Conservation (phyloP, 2,329 filamentous ascomycete genomes). For the Gaeumannomyces sp. region DNA sequence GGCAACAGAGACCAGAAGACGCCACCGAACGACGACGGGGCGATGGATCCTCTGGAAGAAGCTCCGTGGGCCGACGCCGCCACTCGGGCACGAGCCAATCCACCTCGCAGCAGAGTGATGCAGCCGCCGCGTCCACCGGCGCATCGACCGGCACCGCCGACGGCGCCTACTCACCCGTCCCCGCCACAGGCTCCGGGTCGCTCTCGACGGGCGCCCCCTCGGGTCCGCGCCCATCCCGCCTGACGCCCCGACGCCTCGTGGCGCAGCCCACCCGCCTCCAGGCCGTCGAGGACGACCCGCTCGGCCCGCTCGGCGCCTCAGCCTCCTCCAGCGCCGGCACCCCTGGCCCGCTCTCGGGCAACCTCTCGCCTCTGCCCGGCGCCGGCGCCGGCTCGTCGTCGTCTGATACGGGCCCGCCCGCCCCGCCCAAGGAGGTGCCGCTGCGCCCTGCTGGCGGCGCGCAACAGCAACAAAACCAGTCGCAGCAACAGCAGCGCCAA, state of each 20-base stretch:
- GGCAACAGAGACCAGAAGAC: too few species aligned
- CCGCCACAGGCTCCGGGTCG: conserved; percentile 18
- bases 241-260: conserved; percentile 56
- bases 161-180: conserved; percentile 6
- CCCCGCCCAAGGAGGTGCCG: conserved; percentile 59
- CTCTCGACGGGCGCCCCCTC: conserved; percentile 17
- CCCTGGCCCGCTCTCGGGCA: conserved; percentile 23
- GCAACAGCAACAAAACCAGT: conserved; percentile 12
- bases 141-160: conserved; percentile 18
- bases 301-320: conserved; percentile 64
- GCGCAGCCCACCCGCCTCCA: conserved; percentile 73
- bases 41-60: conserved; percentile 44
- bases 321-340: conserved; percentile 40
- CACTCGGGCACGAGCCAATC: conserved; percentile 15
- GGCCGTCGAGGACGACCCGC: conserved; percentile 67
- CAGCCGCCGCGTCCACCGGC: neutral
- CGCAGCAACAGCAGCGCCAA: conserved; percentile 20
- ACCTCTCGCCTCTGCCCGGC: conserved; percentile 17
- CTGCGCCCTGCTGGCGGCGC: conserved; percentile 32
- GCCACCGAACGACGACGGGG: too few species aligned
- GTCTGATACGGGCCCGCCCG: conserved; percentile 52
- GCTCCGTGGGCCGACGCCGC: conserved; percentile 48
- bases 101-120: conserved; percentile 18
- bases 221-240: conserved; percentile 36
- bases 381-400: neutral